A percentile compares a stretch with the other conserved stretches of the same genome.
Evolutionary conservation across 1,284 basidiomycete species (phyloP).

Genomic region (Boletus austroedulis): DNA sequence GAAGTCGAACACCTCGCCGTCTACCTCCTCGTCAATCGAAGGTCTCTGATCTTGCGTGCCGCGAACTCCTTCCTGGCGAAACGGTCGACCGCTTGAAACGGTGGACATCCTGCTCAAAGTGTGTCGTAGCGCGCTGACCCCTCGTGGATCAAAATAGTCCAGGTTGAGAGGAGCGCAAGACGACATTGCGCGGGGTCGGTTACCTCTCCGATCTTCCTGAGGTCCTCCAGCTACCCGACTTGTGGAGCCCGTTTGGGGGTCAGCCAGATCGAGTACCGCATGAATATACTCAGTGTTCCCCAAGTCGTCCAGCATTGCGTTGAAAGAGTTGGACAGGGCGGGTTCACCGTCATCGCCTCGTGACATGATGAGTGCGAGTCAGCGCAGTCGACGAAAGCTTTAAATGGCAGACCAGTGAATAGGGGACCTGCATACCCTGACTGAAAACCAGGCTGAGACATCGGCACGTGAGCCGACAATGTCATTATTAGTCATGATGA

Average conservation of each 20-base stretch:
- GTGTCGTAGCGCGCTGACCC: constrained; percentile 36
- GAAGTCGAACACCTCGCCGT: constrained; percentile 31
- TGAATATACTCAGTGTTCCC: constrained; percentile 18
- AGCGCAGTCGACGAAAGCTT: not conserved
- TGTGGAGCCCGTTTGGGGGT: not conserved
- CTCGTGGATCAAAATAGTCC: constrained; percentile 43
- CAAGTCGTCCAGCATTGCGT: constrained; percentile 2
- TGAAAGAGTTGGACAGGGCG: constrained; percentile 1
- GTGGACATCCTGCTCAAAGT: constrained; percentile 22
- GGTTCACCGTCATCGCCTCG: not conserved
- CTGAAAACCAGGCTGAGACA: not conserved
- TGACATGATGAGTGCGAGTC: constrained; percentile 10
- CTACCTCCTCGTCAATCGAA: not conserved
- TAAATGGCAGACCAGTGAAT: not conserved
- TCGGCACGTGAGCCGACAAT: too few relatives aligned
- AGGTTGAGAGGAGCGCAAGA: constrained; percentile 14
- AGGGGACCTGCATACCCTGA: not conserved
- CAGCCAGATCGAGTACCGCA: constrained; percentile 7
- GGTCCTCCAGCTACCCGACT: not conserved
- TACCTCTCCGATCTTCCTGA: not conserved
- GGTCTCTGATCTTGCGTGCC: not conserved
- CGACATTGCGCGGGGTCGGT: constrained; percentile 4
- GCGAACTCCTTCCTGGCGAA: not conserved
- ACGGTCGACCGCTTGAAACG: constrained; percentile 4
- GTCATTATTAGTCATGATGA: not conserved